Evolutionary conservation across 352 stramenopile genomes (phyloP), one percentile per base, ranked within the genome.

Genomic region (Phytophthora constricta): DNA sequence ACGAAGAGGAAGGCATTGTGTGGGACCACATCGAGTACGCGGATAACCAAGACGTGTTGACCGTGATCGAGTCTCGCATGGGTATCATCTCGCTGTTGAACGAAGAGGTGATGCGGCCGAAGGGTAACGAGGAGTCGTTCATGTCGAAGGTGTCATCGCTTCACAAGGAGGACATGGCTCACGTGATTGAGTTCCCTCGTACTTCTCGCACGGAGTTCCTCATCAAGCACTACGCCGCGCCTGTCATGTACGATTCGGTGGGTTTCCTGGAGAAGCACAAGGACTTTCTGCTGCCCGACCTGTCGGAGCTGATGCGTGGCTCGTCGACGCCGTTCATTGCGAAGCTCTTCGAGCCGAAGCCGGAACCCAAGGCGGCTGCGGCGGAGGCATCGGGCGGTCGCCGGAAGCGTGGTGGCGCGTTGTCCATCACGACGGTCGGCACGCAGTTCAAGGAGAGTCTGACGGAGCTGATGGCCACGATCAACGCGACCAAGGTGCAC

Each of bases 261-360:
- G 94, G 93, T 20, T 99, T 99, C 74, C 64, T 98, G 34, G 97
- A 99, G 65, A 98, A 98, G 78, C 98, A 99, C 84, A 97, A 97
- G 66, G 93, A 98, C 57, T 91, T 91, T 8, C 71, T 99, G 22
- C 91, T 97, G 42, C 96, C 97, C 37, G 96, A 99, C 62, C 65
- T 99, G 34, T 97, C 93, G 58, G 84, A 95, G 61, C 74, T 96
- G 19, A 95, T 96, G 88, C 83, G 85, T 28, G 74, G 82, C 34
- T 94, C 84, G 0, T 81, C 70, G 3, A 93, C 90, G 62, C 70
- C 79, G 14, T 93, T 92, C 39, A 78, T 95, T 27, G 70, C 79
- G 8, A 82, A 85, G 42, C 78, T 95, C 13, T 96, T 95, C 55
- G 84, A 90, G 42, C 76, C 80, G 17, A 93, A 91, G 70, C 70